Evolutionary conservation across 2,329 filamentous ascomycete species (phyloP).

Genomic region (Verticillium longisporum): DNA sequence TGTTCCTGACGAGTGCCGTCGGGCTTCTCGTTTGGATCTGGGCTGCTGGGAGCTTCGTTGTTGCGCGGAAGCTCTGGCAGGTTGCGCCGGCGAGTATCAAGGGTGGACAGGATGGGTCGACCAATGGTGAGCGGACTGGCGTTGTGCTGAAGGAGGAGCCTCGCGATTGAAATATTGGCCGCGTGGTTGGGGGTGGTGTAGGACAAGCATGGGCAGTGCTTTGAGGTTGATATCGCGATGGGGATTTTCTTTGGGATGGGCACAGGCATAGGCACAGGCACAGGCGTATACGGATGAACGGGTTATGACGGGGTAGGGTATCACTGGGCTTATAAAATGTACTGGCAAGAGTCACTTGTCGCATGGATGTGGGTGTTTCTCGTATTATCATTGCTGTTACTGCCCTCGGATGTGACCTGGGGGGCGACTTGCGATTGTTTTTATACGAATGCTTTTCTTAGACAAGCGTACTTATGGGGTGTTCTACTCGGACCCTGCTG

Average conservation of each 20-base stretch:
- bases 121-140: neutral
- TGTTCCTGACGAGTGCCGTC: slow-evolving; percentile 58
- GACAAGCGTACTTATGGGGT: too few relatives aligned
- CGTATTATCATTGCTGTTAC: too few relatives aligned
- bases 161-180: neutral
- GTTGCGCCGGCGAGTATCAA: slow-evolving; percentile 14
- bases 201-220: neutral
- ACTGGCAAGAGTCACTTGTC: neutral
- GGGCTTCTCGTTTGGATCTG: slow-evolving; percentile 62
- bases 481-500: too few relatives aligned
- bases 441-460: too few relatives aligned
- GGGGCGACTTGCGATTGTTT: too few relatives aligned
- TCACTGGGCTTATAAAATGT: neutral
- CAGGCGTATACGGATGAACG: neutral
- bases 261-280: neutral
- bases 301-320: neutral
- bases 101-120: neutral
- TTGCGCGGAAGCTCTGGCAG: slow-evolving; percentile 39
- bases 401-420: too few relatives aligned
- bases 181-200: neutral
- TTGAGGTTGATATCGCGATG: too few relatives aligned
- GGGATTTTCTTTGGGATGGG: neutral
- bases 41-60: slow-evolving; percentile 53
- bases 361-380: too few relatives aligned
- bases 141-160: neutral